Base-by-base conservation (phyloP, 2,329 filamentous ascomycete species). In the Apiospora kogelbergensis region DNA sequence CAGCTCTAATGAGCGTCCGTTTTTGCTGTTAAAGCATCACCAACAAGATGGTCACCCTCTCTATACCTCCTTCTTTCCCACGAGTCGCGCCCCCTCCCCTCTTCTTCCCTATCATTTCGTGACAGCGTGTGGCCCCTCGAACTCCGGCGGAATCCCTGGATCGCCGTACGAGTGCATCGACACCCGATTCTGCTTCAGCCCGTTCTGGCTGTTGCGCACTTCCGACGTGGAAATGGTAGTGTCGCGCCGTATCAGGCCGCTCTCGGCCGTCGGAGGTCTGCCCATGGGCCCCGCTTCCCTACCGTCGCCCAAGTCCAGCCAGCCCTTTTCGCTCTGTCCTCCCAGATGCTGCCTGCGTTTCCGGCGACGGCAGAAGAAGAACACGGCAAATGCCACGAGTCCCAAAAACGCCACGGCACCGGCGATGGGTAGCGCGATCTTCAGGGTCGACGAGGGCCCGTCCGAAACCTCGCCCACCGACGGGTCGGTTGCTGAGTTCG, bases 111-210 rank as follows among this genome's bases (percentile, higher is more conserved):
- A 22, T 60, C 30, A 60, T 30, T 37, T 60, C 4, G 17, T 60
- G 20, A 37, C 9, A 2, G 53, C 53, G 6, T n/a, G 63, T 2
- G 63, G 74, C 0, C 90, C 91, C 0, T 91, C 91, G 82, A 85
- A 93, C 71, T 85, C 80, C 0, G 90, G 90, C 20, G 87, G 85
- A 45, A 87, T 84, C 7, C 83, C 78, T 10, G 76, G 80, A 6
- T 78, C 73, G 1, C 20, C 17, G 41, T 26, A 30, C 24, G 63
- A 24, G 3, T 20, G 63, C 41, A 17, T 17, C 41, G 63, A 45
- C 41, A 44, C 24, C 63, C 63, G 63, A 24, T 65, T 26, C 44
- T 33, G 41, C 63, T 45, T 45, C 15, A 45, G 41, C 63, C 63
- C 63, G 41, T 65, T 45, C 63, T 17, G 41, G 17, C 63, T 45